phyloP scores from a whole-genome alignment of 2,329 filamentous ascomycete species.

The Claviceps spartinae region DNA sequence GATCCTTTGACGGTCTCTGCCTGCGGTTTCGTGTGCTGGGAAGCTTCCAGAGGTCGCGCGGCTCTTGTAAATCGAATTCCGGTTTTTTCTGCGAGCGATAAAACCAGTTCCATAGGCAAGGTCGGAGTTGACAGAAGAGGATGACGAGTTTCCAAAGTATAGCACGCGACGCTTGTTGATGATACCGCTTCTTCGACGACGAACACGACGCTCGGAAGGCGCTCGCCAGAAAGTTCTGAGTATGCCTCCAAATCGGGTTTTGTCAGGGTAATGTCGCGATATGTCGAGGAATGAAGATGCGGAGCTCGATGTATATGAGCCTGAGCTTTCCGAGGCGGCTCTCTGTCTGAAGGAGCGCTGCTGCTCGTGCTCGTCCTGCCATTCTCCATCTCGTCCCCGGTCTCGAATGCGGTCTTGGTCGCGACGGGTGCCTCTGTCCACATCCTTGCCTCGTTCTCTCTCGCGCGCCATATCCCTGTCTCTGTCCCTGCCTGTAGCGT shows the following conservation, averaged over 20 bases:
- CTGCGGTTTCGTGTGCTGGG: not conserved
- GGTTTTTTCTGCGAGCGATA: conserved; percentile 26
- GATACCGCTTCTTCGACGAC: conserved; percentile 24
- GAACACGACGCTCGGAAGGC: conserved; percentile 40
- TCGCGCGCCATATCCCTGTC: conserved; percentile 1
- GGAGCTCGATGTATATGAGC: conserved; percentile 32
- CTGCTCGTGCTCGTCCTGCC: conserved; percentile 7
- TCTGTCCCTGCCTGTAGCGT: not conserved
- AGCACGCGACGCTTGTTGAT: conserved; percentile 41
- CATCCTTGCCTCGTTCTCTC: not conserved
- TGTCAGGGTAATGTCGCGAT: conserved; percentile 37
- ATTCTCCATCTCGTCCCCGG: not conserved
- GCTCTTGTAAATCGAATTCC: conserved; percentile 10
- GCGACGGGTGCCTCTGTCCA: not conserved
- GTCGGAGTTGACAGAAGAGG: conserved; percentile 54
- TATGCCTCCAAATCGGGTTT: conserved; percentile 37
- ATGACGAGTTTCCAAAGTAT: conserved; percentile 48
- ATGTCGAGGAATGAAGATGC: conserved; percentile 53
- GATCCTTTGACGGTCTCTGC: not conserved
- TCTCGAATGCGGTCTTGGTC: not conserved
- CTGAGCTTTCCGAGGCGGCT: conserved; percentile 19
- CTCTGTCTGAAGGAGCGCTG: conserved; percentile 5
- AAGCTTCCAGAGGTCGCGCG: conserved; percentile 3
- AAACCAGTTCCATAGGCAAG: conserved; percentile 54
- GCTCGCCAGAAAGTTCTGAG: conserved; percentile 51